Evolutionary conservation across 1,284 basidiomycete genomes (phyloP), one percentile per base, ranked within the genome.

Genomic region (Schizophyllum commune): DNA sequence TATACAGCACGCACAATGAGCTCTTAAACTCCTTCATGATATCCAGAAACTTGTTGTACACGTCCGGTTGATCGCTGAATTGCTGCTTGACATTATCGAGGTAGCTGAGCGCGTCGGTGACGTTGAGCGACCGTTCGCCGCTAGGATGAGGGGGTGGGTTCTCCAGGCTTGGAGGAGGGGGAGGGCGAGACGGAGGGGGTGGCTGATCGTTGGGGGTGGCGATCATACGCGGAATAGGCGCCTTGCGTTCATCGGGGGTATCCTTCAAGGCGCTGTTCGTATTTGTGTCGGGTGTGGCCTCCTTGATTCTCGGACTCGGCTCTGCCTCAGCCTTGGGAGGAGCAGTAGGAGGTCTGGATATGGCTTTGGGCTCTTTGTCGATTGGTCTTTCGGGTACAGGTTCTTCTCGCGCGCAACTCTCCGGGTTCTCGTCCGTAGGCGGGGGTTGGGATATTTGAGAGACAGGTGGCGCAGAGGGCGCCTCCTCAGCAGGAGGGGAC

Each of bases 1-100:
- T 55, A 11, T 19, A 59, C 39, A 54, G 58, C n/a, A 79, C 87
- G 69, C 69, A 96, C 94, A 85, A 76, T 68, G 95, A 91, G 61
- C 89, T 90, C 77, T 96, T 96, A 75, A 96, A 96, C 71, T 98
- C 95, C 75, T 98, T 98, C 96, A 98, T 98, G 66, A 98, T 96
- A 70, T 97, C 95, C 69, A 98, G 76, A 72, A 98, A 98, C 61
- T 88, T 85, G 72, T 97, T 97, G 77, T 97, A 98, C 17, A 96
- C 93, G 65, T 94, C 91, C 5, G 94, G 94, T 64, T 90, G 85
- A 69, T 92, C 88, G 56, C 85, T 80, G 69, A 97, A 98, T 74
- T 93, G 89, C 56, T 83, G 75, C 77, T 97, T 96, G 77, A 98
- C 95, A 63, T 91, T 89, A 74, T 97, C 94, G 58, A 98, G 83